phyloP scores from a whole-genome alignment of 768 basidiomycete genomes.

The Termitomyces sp. region DNA sequence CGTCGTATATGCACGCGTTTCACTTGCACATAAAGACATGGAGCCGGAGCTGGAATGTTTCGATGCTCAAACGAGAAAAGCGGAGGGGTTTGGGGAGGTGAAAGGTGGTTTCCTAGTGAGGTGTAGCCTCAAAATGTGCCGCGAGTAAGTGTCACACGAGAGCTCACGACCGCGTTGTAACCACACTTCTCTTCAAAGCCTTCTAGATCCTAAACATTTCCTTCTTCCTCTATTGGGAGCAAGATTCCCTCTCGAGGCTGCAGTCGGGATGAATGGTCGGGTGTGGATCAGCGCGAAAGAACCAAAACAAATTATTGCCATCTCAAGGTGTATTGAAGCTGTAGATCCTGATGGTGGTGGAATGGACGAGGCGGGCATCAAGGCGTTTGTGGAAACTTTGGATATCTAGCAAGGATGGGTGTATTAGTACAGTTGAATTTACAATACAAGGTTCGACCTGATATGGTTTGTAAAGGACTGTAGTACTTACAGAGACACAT shows the following conservation, averaged over 20 bases:
- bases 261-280: constrained; percentile 88
- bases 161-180: neutral
- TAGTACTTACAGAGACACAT: constrained; percentile 9
- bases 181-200: constrained; percentile 32
- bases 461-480: neutral
- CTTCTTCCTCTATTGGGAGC: constrained; percentile 77
- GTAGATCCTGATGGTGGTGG: constrained; percentile 72
- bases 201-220: constrained; percentile 79
- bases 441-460: constrained; percentile 11
- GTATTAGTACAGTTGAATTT: constrained; percentile 9
- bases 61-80: constrained; percentile 86
- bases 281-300: constrained; percentile 86
- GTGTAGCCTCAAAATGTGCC: constrained; percentile 81
- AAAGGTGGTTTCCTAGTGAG: constrained; percentile 82
- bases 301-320: constrained; percentile 65
- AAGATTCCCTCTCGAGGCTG: constrained; percentile 81
- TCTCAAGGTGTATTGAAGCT: constrained; percentile 75
- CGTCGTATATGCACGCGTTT: constrained; percentile 87
- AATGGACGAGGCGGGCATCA: constrained; percentile 48
- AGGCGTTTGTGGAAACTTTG: constrained; percentile 45
- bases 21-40: constrained; percentile 94
- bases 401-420: constrained; percentile 28
- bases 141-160: constrained; percentile 52
- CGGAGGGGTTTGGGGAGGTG: constrained; percentile 91
- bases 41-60: constrained; percentile 98